Conservation (phyloP, 2,329 filamentous ascomycete species). For the Nannizzia gypsea region DNA sequence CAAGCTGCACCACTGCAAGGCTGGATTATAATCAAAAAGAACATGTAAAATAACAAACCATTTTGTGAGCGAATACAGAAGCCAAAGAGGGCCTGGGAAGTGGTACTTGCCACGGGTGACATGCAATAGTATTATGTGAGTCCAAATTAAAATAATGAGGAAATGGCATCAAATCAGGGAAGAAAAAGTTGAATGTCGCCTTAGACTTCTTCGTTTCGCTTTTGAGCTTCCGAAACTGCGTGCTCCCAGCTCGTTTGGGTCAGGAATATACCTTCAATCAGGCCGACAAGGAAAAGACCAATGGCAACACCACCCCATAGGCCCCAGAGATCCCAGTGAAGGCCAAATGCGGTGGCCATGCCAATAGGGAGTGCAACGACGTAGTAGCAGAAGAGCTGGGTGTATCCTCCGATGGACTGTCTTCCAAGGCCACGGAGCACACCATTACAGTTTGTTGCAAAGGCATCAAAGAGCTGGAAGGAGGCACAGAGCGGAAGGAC, state of each 20-base stretch:
- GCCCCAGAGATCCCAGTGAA: constrained; percentile 65
- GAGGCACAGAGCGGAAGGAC: constrained; percentile 71
- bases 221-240: constrained; percentile 49
- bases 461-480: constrained; percentile 80
- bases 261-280: constrained; percentile 47
- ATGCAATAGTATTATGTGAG: no score
- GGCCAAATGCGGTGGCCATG: constrained; percentile 63
- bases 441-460: constrained; percentile 70
- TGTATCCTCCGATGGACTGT: constrained; percentile 80
- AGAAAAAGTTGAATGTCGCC: not conserved
- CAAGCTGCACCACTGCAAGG: not conserved
- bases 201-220: constrained; percentile 37
- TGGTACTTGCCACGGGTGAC: not conserved
- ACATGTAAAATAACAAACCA: not conserved
- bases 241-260: constrained; percentile 44
- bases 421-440: constrained; percentile 76
- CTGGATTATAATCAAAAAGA: not conserved
- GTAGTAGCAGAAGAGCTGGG: constrained; percentile 81
- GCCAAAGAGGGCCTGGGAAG: not conserved
- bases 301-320: constrained; percentile 71
- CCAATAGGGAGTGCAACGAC: constrained; percentile 72
- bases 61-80: not conserved
- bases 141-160: no score
- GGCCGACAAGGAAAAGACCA: constrained; percentile 50
- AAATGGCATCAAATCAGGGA: not conserved